Evolutionary conservation across 2,329 filamentous ascomycete species (phyloP), one percentile per base, ranked within the genome.

Genomic region (Byssothecium circinans): DNA sequence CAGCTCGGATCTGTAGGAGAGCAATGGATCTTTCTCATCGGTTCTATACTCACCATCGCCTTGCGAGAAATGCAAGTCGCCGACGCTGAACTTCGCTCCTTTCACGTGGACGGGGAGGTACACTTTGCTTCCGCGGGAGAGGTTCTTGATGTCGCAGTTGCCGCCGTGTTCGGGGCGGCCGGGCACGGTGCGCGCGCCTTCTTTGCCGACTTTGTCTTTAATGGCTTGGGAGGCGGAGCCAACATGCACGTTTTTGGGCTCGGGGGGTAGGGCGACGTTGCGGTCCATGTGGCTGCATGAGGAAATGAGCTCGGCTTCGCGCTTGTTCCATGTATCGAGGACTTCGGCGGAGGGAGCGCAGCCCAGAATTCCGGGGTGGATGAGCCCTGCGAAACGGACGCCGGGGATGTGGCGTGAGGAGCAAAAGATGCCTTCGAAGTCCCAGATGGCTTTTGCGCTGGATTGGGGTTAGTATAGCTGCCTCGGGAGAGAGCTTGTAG

Each of bases 71-170:
- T 43, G 41, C 2, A 43, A 19, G 15, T 43, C 41, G 2, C 91
- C 91, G 0, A 96, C 91, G 35, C 83, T 88, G 72, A 96, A 96
- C 65, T 95, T 95, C 36, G 91, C 91, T 0, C 91, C 91, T 0
- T 80, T 73, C 4, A 96, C 89, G 61, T 95, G 91, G 0, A 96
- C 87, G 0, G 91, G 91, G 0, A 96, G 79, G 67, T 91, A 96
- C 0, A 95, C 88, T 65, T 91, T 92, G 48, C 81, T 86, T 2
- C 89, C 89, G 6, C 89, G 78, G 1, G 82, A 87, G 23, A 95
- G 77, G 61, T 94, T 94, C 75, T 95, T 95, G 70, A 95, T 94
- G 58, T 96, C 90, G 65, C 89, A 94, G 62, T 95, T 95, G 0
- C 91, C 91, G 12, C 91, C 91, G 59, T 95, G 88, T 62, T 95